These are phyloP conservation scores for Lojkania enalia DNA, from an alignment of 2,329 filamentous ascomycete species.

Conservation along the genomic window DNA sequence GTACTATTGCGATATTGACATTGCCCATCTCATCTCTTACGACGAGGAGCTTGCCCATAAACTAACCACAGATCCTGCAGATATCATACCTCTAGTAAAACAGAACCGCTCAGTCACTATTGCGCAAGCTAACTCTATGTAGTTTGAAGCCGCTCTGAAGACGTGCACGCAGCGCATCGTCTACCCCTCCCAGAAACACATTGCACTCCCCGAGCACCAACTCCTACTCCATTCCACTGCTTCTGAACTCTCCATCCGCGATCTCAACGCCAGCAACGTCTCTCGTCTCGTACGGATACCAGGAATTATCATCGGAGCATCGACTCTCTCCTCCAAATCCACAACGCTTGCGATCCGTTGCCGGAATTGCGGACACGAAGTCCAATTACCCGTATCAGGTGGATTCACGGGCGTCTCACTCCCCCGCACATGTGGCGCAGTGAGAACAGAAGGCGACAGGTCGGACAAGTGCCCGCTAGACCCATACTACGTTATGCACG, in stretches of 20 bases:
- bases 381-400: conserved; percentile 72
- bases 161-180: conserved; percentile 93
- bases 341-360: conserved; percentile 86
- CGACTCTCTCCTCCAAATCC: conserved; percentile 94
- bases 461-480: conserved; percentile 82
- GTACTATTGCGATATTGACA: conserved; percentile 94
- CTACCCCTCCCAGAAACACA: conserved; percentile 71
- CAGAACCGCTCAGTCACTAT: not conserved
- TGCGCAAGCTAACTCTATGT: conserved; percentile 21
- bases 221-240: conserved; percentile 91
- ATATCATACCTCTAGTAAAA: conserved; percentile 82
- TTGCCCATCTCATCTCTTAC: conserved; percentile 92
- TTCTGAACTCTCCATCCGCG: conserved; percentile 88
- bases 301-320: conserved; percentile 96
- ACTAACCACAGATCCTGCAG: conserved; percentile 84
- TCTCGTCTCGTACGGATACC: conserved; percentile 94
- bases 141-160: conserved; percentile 91
- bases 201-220: conserved; percentile 82
- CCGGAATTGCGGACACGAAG: conserved; percentile 76
- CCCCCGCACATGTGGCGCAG: conserved; percentile 74
- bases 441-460: conserved; percentile 64
- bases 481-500: conserved; percentile 93
- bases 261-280: conserved; percentile 89
- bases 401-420: conserved; percentile 88
- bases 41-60: conserved; percentile 93